phyloP scores from a whole-genome alignment of 371 early-diverging fungal genomes.

The Mortierella sp. region DNA sequence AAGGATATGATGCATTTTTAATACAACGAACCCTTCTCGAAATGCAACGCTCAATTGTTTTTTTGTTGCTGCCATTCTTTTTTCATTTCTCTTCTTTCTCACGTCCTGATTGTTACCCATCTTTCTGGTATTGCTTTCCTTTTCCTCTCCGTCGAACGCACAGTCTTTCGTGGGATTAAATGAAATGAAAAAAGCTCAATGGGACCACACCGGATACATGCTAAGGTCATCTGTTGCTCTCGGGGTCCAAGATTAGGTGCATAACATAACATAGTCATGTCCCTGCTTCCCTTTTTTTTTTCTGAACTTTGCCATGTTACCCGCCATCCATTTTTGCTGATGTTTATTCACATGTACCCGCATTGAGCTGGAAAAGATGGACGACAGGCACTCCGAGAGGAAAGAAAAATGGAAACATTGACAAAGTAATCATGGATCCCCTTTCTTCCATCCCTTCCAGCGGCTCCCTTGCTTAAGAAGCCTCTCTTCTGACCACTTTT shows the following conservation, averaged over 20 bases:
- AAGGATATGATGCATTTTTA: background rate
- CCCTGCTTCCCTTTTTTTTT: background rate
- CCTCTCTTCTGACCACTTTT: background rate
- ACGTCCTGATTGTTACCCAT: background rate
- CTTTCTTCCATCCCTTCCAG: background rate
- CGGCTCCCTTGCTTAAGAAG: background rate
- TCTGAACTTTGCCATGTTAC: background rate
- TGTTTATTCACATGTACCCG: background rate
- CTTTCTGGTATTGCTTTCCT: background rate
- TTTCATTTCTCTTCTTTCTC: background rate
- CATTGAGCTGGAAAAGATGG: background rate
- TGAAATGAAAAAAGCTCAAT: background rate
- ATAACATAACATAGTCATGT: background rate
- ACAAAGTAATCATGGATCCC: background rate
- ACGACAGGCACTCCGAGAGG: background rate
- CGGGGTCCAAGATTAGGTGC: background rate
- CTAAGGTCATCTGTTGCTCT: conserved; percentile 9
- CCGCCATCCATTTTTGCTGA: background rate
- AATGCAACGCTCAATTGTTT: background rate
- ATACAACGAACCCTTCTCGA: background rate
- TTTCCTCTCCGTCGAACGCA: background rate
- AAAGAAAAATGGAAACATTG: background rate
- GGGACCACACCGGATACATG: background rate
- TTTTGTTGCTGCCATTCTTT: background rate
- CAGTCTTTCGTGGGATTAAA: background rate